Evolutionary conservation across 2,329 filamentous ascomycete genomes (phyloP).

Genomic region (Sarocladium kiliense): DNA sequence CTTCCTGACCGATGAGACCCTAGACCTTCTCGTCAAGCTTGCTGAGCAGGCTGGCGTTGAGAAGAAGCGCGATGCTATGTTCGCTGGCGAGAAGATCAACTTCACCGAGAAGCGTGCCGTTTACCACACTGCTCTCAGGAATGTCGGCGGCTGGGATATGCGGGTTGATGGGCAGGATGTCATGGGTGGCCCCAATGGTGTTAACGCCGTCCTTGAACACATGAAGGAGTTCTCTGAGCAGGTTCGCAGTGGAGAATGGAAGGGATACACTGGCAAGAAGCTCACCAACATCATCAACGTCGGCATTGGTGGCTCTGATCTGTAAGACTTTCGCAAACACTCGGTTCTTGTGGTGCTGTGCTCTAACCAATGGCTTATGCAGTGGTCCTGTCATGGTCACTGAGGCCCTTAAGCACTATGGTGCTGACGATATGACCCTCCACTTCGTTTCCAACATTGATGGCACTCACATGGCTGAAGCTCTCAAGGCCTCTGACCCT

Average conservation of each 20-base stretch:
- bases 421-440: slow-evolving; percentile 76
- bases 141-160: slow-evolving; percentile 75
- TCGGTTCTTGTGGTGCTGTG: not conserved
- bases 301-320: slow-evolving; percentile 95
- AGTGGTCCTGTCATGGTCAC: slow-evolving; percentile 98
- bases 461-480: slow-evolving; percentile 95
- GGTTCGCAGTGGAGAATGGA: slow-evolving; percentile 92
- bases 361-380: slow-evolving; percentile 2
- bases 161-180: slow-evolving; percentile 89
- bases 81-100: slow-evolving; percentile 97
- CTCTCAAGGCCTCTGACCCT: slow-evolving; percentile 79
- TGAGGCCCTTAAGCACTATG: slow-evolving; percentile 94
- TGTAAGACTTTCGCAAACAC: slow-evolving; percentile 48
- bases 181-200: slow-evolving; percentile 80
- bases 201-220: slow-evolving; percentile 86
- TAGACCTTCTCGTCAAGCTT: slow-evolving; percentile 80
- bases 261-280: slow-evolving; percentile 95
- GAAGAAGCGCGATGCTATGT: slow-evolving; percentile 95
- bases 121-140: slow-evolving; percentile 91
- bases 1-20: slow-evolving; percentile 89
- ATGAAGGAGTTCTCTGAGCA: slow-evolving; percentile 99
- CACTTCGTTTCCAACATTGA: slow-evolving; percentile 99
- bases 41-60: slow-evolving; percentile 88
- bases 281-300: slow-evolving; percentile 96
- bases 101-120: slow-evolving; percentile 96